Evolutionary conservation across 306 rosid species (phyloP).

Genomic region (Hippophae tibetana): DNA sequence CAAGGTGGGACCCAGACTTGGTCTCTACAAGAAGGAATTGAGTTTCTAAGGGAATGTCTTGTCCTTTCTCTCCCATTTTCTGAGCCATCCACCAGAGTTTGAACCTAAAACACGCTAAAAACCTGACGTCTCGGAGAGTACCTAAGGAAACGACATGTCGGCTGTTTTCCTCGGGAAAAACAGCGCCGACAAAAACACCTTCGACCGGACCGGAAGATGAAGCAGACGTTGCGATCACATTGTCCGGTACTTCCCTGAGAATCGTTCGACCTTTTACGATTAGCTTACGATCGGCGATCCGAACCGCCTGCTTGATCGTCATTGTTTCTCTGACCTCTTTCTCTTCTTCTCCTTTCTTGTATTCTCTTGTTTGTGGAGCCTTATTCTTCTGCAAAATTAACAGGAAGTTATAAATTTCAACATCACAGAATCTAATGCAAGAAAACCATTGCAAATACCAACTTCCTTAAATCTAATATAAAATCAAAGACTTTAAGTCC

Average conservation of each 20-base stretch:
- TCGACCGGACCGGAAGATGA: conserved; percentile 48
- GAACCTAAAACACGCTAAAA: conserved; percentile 79
- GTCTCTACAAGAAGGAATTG: conserved; percentile 72
- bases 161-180: conserved; percentile 37
- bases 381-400: no score
- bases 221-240: conserved; percentile 53
- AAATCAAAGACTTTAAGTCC: not conserved
- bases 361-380: not conserved
- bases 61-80: conserved; percentile 70
- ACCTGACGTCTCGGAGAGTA: conserved; percentile 41
- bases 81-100: conserved; percentile 99
- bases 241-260: conserved; percentile 63
- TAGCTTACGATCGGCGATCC: conserved; percentile 51
- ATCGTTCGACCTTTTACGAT: conserved; percentile 56
- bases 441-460: not conserved
- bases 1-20: conserved; percentile 61
- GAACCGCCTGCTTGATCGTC: conserved; percentile 66
- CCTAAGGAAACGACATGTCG: conserved; percentile 64
- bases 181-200: conserved; percentile 60
- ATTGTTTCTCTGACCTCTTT: conserved; percentile 24
- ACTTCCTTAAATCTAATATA: conserved; percentile 27
- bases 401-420: no score
- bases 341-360: conserved; percentile 7
- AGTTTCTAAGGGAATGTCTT: conserved; percentile 71
- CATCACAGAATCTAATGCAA: no score